These are phyloP conservation scores for Fusarium tricinctum DNA, from an alignment of 2,329 filamentous ascomycete genomes.

Conservation along the genomic window DNA sequence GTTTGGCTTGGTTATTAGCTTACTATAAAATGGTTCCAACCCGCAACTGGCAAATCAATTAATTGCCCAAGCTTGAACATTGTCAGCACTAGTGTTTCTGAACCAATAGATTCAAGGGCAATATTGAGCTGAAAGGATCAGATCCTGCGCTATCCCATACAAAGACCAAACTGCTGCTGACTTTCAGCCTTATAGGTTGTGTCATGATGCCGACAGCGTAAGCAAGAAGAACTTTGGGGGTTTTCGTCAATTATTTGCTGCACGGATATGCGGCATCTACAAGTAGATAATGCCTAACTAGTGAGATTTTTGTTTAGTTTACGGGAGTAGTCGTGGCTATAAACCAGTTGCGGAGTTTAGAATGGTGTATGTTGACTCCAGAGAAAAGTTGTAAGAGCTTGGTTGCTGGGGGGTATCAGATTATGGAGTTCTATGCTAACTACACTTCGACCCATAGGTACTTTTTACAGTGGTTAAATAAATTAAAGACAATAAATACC, in stretches of 20 bases:
- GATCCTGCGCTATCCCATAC: not conserved
- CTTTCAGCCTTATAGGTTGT: constrained; percentile 20
- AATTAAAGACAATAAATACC: too few relatives aligned
- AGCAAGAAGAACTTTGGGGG: not conserved
- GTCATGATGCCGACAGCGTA: constrained; percentile 4
- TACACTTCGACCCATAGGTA: too few relatives aligned
- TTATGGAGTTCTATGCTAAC: too few relatives aligned
- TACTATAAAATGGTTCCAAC: constrained; percentile 22
- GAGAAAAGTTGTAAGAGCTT: not conserved
- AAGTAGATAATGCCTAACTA: not conserved
- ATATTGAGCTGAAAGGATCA: not conserved
- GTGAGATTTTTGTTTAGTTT: not conserved
- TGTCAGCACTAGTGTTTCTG: not conserved
- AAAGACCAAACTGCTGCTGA: not conserved
- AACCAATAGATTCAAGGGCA: constrained; percentile 1
- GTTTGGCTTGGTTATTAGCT: not conserved
- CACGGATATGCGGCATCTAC: not conserved
- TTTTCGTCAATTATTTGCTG: not conserved
- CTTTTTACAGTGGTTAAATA: too few relatives aligned
- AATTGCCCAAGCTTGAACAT: too few relatives aligned
- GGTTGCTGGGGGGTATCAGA: too few relatives aligned
- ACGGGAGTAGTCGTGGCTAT: not conserved
- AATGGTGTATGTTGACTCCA: not conserved
- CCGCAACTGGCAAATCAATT: not conserved
- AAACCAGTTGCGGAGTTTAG: not conserved